Conservation (phyloP, 2,329 filamentous ascomycete genomes). For the Albophoma yamanashiensis region DNA sequence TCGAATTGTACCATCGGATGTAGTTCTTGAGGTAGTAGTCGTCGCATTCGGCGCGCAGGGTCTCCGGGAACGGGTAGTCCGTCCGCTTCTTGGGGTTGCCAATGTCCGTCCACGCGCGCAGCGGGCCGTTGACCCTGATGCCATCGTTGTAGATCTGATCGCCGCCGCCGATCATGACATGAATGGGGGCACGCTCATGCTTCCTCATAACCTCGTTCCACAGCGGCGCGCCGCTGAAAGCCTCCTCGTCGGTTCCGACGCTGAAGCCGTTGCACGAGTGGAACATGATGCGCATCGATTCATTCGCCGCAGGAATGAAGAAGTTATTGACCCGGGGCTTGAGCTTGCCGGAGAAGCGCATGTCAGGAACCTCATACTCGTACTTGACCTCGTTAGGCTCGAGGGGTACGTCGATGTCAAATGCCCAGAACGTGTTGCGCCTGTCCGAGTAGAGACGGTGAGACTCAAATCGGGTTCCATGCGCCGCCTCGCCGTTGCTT, state of each 20-base stretch:
- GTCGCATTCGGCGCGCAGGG: constrained; percentile 74
- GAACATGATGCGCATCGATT: constrained; percentile 98
- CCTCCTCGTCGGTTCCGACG: constrained; percentile 71
- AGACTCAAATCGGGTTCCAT: constrained; percentile 28
- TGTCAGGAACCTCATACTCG: constrained; percentile 62
- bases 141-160: constrained; percentile 97
- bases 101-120: constrained; percentile 74
- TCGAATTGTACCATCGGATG: constrained; percentile 69
- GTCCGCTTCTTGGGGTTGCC: constrained; percentile 75
- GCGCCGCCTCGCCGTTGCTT: constrained; percentile 17
- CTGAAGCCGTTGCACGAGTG: constrained; percentile 97
- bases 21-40: constrained; percentile 90
- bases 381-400: constrained; percentile 59
- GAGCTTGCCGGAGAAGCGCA: constrained; percentile 48
- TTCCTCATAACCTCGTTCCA: constrained; percentile 89
- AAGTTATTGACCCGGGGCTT: constrained; percentile 58
- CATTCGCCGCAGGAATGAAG: constrained; percentile 69
- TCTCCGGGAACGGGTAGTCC: constrained; percentile 64
- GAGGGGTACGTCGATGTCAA: constrained; percentile 72
- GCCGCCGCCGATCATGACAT: constrained; percentile 90
- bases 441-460: constrained; percentile 54
- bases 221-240: constrained; percentile 81
- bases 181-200: constrained; percentile 73
- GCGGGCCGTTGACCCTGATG: constrained; percentile 72
- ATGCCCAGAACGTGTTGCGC: constrained; percentile 83